phyloP scores from a whole-genome alignment of 2,329 filamentous ascomycete genomes.

The Fusarium staphyleae region DNA sequence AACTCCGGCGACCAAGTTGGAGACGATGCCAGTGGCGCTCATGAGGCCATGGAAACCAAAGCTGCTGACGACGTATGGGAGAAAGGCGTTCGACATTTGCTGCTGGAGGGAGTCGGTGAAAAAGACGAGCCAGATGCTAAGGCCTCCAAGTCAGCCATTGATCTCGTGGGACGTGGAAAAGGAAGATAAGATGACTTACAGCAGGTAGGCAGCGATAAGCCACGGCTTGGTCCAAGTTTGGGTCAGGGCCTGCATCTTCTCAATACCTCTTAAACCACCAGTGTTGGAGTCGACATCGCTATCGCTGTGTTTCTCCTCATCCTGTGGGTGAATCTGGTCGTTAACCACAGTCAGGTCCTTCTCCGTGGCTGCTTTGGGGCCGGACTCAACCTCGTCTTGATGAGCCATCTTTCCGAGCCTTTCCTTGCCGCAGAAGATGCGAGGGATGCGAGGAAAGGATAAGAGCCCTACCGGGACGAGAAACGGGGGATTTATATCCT shows the following conservation, averaged over 20 bases:
- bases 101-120: slow-evolving; percentile 47
- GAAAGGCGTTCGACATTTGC: slow-evolving; percentile 16
- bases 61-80: slow-evolving; percentile 46
- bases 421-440: background rate
- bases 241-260: slow-evolving; percentile 48
- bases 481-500: background rate
- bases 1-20: slow-evolving; percentile 51
- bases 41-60: slow-evolving; percentile 57
- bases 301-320: background rate
- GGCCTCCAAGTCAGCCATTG: slow-evolving; percentile 4
- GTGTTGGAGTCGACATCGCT: slow-evolving; percentile 6
- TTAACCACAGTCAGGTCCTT: background rate
- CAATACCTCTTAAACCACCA: slow-evolving; percentile 38
- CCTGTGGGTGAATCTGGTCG: background rate
- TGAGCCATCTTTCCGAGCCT: background rate
- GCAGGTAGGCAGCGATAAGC: slow-evolving; percentile 46
- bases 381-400: slow-evolving; percentile 4
- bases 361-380: background rate
- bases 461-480: background rate
- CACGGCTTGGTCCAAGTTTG: slow-evolving; percentile 46
- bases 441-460: background rate
- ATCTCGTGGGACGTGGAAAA: background rate
- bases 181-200: slow-evolving; percentile 6
- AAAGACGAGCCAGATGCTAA: slow-evolving; percentile 51
- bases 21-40: slow-evolving; percentile 56